phyloP scores from a whole-genome alignment of 371 early-diverging fungal genomes.

The Antonospora locustae region DNA sequence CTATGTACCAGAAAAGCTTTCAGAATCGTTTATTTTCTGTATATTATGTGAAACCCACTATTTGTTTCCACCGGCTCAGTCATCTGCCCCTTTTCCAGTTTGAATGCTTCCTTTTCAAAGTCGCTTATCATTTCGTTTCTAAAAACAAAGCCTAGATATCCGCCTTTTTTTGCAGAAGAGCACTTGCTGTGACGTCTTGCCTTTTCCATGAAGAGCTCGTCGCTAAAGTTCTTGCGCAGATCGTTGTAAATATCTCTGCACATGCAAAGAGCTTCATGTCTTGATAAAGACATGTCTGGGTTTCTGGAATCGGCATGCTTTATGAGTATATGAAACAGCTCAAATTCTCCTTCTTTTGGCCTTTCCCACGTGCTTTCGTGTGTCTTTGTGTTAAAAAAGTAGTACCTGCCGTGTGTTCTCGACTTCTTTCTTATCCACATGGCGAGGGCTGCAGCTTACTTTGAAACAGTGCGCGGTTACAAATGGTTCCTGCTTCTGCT shows the following conservation, averaged over 20 bases:
- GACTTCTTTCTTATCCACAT: slow-evolving; percentile 6
- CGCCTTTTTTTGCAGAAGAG: slow-evolving; percentile 66
- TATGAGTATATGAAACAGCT: slow-evolving; percentile 70
- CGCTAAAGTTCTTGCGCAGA: slow-evolving; percentile 58
- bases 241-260: slow-evolving; percentile 55
- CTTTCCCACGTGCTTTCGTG: slow-evolving; percentile 67
- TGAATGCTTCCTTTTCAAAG: slow-evolving; percentile 76
- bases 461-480: too few species aligned
- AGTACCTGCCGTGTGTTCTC: slow-evolving; percentile 56
- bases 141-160: slow-evolving; percentile 72
- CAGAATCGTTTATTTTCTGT: slow-evolving; percentile 11
- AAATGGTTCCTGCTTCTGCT: too few species aligned
- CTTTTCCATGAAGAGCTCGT: slow-evolving; percentile 55
- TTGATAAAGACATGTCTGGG: slow-evolving; percentile 68
- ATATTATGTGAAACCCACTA: slow-evolving; percentile 77
- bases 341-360: slow-evolving; percentile 57
- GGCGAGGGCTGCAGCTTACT: too few species aligned
- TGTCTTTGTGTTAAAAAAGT: slow-evolving; percentile 70
- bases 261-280: slow-evolving; percentile 66
- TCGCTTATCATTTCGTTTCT: slow-evolving; percentile 66
- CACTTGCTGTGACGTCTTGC: slow-evolving; percentile 70
- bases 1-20: too few species aligned
- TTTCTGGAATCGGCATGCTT: slow-evolving; percentile 70
- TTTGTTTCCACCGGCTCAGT: slow-evolving; percentile 69
- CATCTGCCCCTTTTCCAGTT: slow-evolving; percentile 66